Base-by-base conservation (phyloP, 331 rosid genomes). In the Acacia concinna region DNA sequence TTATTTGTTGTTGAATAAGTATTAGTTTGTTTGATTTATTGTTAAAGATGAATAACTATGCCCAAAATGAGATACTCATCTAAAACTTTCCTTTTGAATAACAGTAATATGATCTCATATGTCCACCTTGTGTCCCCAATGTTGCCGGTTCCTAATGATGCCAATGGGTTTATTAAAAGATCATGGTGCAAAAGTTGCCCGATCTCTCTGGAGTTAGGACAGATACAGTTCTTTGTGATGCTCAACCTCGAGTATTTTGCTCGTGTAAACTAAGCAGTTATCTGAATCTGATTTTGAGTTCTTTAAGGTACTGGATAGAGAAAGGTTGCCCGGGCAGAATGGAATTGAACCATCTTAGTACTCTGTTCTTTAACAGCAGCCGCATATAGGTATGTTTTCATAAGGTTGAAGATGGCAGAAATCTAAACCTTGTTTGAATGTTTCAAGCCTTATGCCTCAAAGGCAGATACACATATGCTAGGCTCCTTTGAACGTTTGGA, bases 401-500 rank as follows among this genome's bases (percentile, higher is more conserved):
- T 37, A 37, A 65, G 76, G 74, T 73, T 57, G 57, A 71, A 69
- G 46, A 28, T 65, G 56, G 78, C 32, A 77, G 72, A 57, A 74
- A 40, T 63, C 25, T 32, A 68, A 38, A 78, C 41, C 54, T 66
- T 68, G 78, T 64, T 75, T 52, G 43, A 41, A 27, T 31, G 71
- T 18, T 65, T 27, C 3, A 56, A 49, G 67, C 81, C 47, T 31
- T 66, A 30, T 63, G 77, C 67, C 31, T 9, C 20, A 27, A 34
- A 67, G 78, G 74, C 79, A 80, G 23, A 70, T 71, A 34, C 46
- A 52, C 28, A 7, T 40, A 40, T 35, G 17, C 32, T 52, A 31
- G 32, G 67, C 54, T 43, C 35, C 41, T 30, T 34, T 64, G 9
- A 46, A 62, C 49, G 20, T 21, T 40, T 20, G 14, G 54, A 21